A percentile compares a stretch with the other conserved stretches of the same genome.
Evolutionary conservation across 2,329 filamentous ascomycete genomes (phyloP).

Genomic region (Coleophoma cylindrospora): DNA sequence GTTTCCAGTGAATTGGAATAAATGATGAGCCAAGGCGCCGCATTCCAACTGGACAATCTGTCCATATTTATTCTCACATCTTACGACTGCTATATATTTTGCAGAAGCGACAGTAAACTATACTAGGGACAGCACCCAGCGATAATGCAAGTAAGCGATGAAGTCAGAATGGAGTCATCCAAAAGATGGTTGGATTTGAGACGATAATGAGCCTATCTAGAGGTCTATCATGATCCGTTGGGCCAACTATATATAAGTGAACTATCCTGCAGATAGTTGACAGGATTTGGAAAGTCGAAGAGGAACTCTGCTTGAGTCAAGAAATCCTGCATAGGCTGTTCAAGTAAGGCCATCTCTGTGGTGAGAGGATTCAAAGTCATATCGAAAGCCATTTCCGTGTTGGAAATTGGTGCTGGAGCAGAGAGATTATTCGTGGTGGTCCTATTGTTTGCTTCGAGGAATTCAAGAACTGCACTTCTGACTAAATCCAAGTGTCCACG

Average conservation of each 20-base stretch:
- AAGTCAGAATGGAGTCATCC: no score
- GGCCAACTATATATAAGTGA: neutral
- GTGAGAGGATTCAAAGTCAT: neutral
- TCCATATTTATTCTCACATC: no score
- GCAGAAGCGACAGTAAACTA: no score
- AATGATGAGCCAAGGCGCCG: no score
- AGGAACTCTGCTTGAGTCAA: slow-evolving; percentile 1
- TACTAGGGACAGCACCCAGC: no score
- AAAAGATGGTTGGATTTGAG: no score
- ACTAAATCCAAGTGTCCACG: slow-evolving; percentile 31
- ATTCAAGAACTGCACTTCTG: neutral
- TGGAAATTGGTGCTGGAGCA: neutral
- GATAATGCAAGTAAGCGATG: no score
- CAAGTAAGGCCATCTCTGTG: slow-evolving; percentile 3
- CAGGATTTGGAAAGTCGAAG: slow-evolving; percentile 2
- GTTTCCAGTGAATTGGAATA: no score
- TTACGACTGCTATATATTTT: no score
- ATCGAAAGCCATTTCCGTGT: neutral
- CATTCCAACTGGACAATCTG: no score
- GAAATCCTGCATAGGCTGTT: slow-evolving; percentile 3
- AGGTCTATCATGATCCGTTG: neutral
- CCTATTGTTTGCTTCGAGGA: neutral
- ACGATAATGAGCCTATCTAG: no score
- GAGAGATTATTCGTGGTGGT: no score
- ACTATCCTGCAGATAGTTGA: neutral